phyloP scores from a whole-genome alignment of 441 rosid genomes.

The Gossypium schwendimanii region DNA sequence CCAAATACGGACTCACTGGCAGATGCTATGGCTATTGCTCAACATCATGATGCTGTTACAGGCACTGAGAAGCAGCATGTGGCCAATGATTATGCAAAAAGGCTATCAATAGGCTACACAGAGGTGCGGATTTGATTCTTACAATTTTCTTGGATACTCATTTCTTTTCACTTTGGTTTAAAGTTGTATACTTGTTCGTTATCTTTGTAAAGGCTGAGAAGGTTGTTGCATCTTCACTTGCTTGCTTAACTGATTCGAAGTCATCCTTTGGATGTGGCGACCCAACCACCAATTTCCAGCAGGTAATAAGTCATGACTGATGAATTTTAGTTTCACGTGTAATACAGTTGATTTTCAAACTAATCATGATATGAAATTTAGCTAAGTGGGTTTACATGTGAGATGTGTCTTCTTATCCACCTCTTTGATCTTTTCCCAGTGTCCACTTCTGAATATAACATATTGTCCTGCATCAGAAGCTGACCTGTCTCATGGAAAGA shows the following conservation, averaged over 20 bases:
- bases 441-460: slow-evolving; percentile 93
- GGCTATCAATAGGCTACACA: slow-evolving; percentile 77
- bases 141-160: slow-evolving; percentile 10
- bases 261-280: slow-evolving; percentile 27
- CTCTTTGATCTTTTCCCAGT: slow-evolving; percentile 38
- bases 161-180: slow-evolving; percentile 13
- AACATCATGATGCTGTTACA: slow-evolving; percentile 95
- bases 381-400: slow-evolving; percentile 5
- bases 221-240: slow-evolving; percentile 76
- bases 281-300: slow-evolving; percentile 50
- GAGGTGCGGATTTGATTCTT: slow-evolving; percentile 44
- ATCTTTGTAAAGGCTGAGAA: slow-evolving; percentile 68
- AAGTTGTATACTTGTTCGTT: slow-evolving; percentile 8
- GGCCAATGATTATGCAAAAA: slow-evolving; percentile 89
- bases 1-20: slow-evolving; percentile 77
- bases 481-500: slow-evolving; percentile 52
- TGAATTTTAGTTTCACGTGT: not conserved
- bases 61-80: slow-evolving; percentile 97
- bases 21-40: slow-evolving; percentile 91
- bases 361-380: not conserved
- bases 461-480: slow-evolving; percentile 87
- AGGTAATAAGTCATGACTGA: slow-evolving; percentile 38
- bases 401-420: slow-evolving; percentile 2
- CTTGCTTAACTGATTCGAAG: slow-evolving; percentile 52
- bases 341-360: not conserved